Evolutionary conservation across 805 yeast genomes (phyloP).

Genomic region (Pichia heedii): DNA sequence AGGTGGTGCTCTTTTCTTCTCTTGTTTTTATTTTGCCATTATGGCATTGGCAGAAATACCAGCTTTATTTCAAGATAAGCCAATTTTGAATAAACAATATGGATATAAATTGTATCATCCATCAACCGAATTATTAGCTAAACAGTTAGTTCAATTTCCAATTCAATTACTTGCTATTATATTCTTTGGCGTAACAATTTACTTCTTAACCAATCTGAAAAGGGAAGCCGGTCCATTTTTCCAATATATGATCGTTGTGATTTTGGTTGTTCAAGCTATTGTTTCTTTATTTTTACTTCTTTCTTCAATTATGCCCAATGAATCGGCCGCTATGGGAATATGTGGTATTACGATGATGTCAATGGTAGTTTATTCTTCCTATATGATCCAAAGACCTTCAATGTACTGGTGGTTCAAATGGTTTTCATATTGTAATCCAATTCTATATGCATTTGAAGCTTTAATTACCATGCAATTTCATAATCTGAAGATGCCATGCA

Average conservation of each 20-base stretch:
- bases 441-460: no score
- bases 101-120: conserved; percentile 56
- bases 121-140: conserved; percentile 56
- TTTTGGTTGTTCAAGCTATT: conserved; percentile 50
- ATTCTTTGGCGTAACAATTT: conserved; percentile 35
- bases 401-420: conserved; percentile 59
- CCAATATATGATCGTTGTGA: conserved; percentile 47
- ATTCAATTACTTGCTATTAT: conserved; percentile 42
- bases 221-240: conserved; percentile 48
- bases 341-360: no score
- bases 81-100: conserved; percentile 55
- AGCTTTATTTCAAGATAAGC: conserved; percentile 48
- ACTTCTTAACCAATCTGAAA: conserved; percentile 46
- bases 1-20: conserved; percentile 56
- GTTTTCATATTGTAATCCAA: conserved; percentile 42
- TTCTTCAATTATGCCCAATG: no score
- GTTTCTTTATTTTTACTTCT: conserved; percentile 49
- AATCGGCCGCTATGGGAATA: no score
- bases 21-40: conserved; percentile 50
- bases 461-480: no score
- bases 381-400: no score
- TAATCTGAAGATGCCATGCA: no score
- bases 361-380: no score
- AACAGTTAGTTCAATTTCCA: conserved; percentile 49
- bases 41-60: conserved; percentile 56